A percentile compares a stretch with the other conserved stretches of the same genome.
Evolutionary conservation across 306 rosid species (phyloP).

Genomic region (Fagus sylvatica): DNA sequence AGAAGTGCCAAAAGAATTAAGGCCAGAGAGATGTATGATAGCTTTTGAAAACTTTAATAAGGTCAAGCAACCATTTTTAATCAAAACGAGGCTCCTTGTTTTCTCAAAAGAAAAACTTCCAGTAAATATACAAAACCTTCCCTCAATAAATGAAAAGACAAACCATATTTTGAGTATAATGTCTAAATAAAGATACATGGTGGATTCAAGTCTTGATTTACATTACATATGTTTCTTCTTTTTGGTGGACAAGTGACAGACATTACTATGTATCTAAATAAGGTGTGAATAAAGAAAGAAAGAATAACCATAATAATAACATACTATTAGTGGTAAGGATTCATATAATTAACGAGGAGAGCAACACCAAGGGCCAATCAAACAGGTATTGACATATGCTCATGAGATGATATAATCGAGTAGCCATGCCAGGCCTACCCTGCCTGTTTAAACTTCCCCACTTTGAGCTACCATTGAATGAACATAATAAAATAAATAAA

Average conservation of each 20-base stretch:
- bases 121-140: neutral
- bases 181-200: neutral
- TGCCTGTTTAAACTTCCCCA: neutral
- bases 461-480: neutral
- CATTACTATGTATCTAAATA: too few relatives aligned
- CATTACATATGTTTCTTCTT: neutral
- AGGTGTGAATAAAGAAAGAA: too few relatives aligned
- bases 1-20: constrained; percentile 8
- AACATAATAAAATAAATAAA: neutral
- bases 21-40: constrained; percentile 6
- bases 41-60: neutral
- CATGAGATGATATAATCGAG: neutral
- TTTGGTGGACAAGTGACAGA: neutral
- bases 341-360: neutral
- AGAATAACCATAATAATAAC: neutral
- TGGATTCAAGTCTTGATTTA: neutral
- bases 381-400: neutral
- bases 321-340: neutral
- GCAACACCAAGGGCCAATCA: neutral
- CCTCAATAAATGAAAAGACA: neutral
- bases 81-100: neutral
- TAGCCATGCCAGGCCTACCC: neutral
- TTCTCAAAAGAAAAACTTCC: neutral
- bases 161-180: neutral
- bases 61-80: constrained; percentile 17